A percentile compares a stretch with the other conserved stretches of the same genome.
Evolutionary conservation across 129 eudicot species (phyloP).

Genomic region (Saussurea involucrata): DNA sequence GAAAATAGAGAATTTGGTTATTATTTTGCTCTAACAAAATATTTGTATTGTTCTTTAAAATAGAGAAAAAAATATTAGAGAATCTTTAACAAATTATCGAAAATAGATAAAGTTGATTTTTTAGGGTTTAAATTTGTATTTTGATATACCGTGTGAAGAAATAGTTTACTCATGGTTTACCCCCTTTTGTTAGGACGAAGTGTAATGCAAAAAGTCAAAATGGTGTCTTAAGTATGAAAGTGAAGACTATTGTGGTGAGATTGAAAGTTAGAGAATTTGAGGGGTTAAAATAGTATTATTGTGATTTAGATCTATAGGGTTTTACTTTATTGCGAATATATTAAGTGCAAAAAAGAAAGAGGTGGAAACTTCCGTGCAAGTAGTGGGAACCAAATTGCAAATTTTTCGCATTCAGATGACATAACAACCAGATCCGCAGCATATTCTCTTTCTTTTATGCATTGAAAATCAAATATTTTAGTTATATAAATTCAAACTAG

Average conservation of each 20-base stretch:
- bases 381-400: slow-evolving; percentile 12
- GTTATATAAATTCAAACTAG: background rate
- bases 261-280: background rate
- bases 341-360: background rate
- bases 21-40: too few relatives aligned
- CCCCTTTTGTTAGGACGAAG: background rate
- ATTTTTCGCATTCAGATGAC: slow-evolving; percentile 13
- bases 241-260: background rate
- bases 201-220: background rate
- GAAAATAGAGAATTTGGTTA: too few relatives aligned
- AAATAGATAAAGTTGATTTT: too few relatives aligned
- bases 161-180: background rate
- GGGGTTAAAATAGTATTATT: background rate
- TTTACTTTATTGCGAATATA: background rate
- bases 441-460: slow-evolving; percentile 17
- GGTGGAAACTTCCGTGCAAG: slow-evolving; percentile 19
- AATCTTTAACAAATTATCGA: too few relatives aligned
- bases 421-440: slow-evolving; percentile 18
- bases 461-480: background rate
- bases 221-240: background rate
- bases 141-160: background rate
- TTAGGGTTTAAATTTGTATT: too few relatives aligned
- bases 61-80: too few relatives aligned
- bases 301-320: background rate
- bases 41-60: too few relatives aligned